Conservation (phyloP, 495 filamentous ascomycete genomes). For the Amorphotheca resinae region DNA sequence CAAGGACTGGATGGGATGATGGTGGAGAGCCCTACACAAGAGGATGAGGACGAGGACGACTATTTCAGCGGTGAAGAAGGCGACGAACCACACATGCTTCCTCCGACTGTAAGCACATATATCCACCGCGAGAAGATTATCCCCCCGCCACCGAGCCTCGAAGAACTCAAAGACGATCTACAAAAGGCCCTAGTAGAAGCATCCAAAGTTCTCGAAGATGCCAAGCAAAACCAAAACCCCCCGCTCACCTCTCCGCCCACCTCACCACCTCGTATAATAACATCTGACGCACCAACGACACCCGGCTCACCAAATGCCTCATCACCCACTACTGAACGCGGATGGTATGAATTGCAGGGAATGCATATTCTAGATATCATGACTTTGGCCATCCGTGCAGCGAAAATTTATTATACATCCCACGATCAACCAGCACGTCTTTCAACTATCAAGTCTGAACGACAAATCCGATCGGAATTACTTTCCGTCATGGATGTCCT, state of each 20-base stretch:
- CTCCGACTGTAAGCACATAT: constrained; percentile 93
- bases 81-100: constrained; percentile 65
- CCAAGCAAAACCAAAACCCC: constrained; percentile 15
- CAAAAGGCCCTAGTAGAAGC: constrained; percentile 52
- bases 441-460: constrained; percentile 75
- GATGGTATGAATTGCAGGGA: constrained; percentile 79
- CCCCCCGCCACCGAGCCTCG: constrained; percentile 72
- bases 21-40: constrained; percentile 28
- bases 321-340: constrained; percentile 38
- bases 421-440: constrained; percentile 73
- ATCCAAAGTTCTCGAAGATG: constrained; percentile 44
- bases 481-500: constrained; percentile 78
- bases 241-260: constrained; percentile 7
- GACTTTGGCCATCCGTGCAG: constrained; percentile 86
- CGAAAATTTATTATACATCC: constrained; percentile 86
- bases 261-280: constrained; percentile 1
- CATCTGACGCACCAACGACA: constrained; percentile 9
- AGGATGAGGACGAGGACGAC: constrained; percentile 35
- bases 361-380: constrained; percentile 83
- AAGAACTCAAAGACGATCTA: constrained; percentile 64
- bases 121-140: constrained; percentile 75
- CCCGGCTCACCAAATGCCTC: constrained; percentile 19
- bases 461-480: constrained; percentile 64
- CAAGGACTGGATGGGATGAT: constrained; percentile 23
- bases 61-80: constrained; percentile 46